Conservation (phyloP, 1,139 yeast genomes). For the Yamadazyma diddensiae region DNA sequence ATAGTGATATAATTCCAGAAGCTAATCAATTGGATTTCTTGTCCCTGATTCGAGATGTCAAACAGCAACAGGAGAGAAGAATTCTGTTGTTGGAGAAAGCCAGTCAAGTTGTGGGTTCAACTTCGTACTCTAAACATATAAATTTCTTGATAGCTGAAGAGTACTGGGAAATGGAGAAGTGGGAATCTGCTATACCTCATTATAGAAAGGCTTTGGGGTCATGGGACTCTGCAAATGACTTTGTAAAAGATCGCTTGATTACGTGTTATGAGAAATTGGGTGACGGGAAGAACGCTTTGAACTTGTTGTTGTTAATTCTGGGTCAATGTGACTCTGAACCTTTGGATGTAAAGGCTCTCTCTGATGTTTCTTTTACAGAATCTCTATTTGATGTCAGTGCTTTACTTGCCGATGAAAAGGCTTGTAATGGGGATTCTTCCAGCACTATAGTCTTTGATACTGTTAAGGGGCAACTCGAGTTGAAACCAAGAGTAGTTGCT, state of each 20-base stretch:
- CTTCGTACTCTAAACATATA: conserved; percentile 21
- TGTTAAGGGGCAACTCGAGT: conserved; percentile 10
- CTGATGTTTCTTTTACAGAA: background rate
- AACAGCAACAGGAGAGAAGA: conserved; percentile 5
- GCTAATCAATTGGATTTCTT: conserved; percentile 12
- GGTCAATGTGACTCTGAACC: background rate
- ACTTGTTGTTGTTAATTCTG: background rate
- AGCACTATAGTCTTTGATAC: conserved; percentile 12
- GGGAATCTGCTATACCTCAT: conserved; percentile 35
- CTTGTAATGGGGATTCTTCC: conserved; percentile 6
- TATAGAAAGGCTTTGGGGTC: conserved; percentile 20
- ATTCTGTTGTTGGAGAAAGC: conserved; percentile 13
- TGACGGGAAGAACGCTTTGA: conserved; percentile 2
- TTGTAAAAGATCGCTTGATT: conserved; percentile 5
- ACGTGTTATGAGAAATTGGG: conserved; percentile 7
- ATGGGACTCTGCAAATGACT: conserved; percentile 7
- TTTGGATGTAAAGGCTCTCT: background rate
- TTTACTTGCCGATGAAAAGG: conserved; percentile 9
- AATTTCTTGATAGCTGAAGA: conserved; percentile 52
- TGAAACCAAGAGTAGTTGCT: conserved; percentile 6
- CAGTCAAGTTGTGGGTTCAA: background rate
- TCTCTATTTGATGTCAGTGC: conserved; percentile 8
- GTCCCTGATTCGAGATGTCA: background rate
- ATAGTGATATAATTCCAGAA: conserved; percentile 1
- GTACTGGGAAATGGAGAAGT: conserved; percentile 18